Base-by-base conservation (phyloP, 371 early-diverging fungal species). In the Mucor saturninus region DNA sequence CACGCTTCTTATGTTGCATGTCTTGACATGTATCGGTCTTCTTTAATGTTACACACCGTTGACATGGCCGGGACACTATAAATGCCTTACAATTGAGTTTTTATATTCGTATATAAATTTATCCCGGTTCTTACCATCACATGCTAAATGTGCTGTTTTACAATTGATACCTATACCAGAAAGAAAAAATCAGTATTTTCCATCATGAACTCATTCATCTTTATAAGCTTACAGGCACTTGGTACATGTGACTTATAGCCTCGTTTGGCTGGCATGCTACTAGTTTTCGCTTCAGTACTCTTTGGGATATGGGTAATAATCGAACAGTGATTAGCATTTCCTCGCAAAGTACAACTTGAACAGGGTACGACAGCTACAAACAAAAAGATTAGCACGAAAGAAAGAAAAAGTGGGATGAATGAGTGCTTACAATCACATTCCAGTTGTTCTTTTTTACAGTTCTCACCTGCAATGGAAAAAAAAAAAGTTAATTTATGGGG, bases 1-100 rank as follows among this genome's bases (percentile, higher is more conserved):
- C 93, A 61, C 93, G 84, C 64, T 91, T 91, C 65, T 90, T 92
- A 72, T 91, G 91, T 68, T 89, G 84, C 54, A 90, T 89, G 71
- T 92, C 93, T 37, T 85, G 79, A 59, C 93, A 92, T n/a, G 88
- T 84, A 51, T 89, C 89, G 54, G 83, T 75, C 66, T 87, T 90
- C 45, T 86, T 85, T n/a, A 89, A 64, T 2, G 88, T 75, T n/a
- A 89, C 73, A 69, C 93, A 92, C 39, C 93, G 77, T 68, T 85
- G 86, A 73, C 93, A 92, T 5, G 93, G 93, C 38, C 93, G 72
- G 29, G 85, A 84, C 13, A 86, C 90, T 88, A 61, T 4, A 32
- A 26, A 21, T 21, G 21, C 21, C 21, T 21, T 21, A 21, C 21
- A 21, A 21, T 21, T 21, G 21, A 21, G 21, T 21, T 21, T 21